phyloP scores from a whole-genome alignment of 306 rosid species.

The Malus domestica region DNA sequence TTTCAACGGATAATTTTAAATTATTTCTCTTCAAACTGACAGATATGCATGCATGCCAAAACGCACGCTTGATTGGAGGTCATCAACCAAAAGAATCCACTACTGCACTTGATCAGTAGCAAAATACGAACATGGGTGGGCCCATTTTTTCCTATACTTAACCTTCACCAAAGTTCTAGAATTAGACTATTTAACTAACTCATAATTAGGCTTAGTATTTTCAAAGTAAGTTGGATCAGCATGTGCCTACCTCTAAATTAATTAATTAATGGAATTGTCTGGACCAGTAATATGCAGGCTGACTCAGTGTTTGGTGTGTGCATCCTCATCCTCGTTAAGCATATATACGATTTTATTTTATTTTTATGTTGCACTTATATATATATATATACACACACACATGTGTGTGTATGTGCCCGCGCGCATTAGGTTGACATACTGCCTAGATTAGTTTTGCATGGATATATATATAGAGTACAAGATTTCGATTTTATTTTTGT shows the following conservation, averaged over 20 bases:
- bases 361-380: not conserved
- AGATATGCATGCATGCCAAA: conserved; percentile 10
- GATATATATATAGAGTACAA: too few species aligned
- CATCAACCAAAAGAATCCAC: not conserved
- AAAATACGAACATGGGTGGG: conserved; percentile 31
- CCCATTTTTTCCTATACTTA: conserved; percentile 11
- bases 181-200: conserved; percentile 17
- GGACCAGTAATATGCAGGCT: not conserved
- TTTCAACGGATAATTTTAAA: too few species aligned
- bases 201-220: not conserved
- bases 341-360: not conserved
- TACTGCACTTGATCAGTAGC: not conserved
- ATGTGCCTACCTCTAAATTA: not conserved
- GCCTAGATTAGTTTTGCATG: not conserved
- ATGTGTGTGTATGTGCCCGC: not conserved
- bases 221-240: conserved; percentile 6
- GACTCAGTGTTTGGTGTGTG: not conserved
- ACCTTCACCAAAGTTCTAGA: not conserved
- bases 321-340: not conserved
- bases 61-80: conserved; percentile 3
- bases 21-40: not conserved
- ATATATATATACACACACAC: too few species aligned
- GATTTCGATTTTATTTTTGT: too few species aligned
- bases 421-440: not conserved
- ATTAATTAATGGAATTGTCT: not conserved